phyloP scores from a whole-genome alignment of 371 early-diverging fungal genomes.

The Mucor irregularis region DNA sequence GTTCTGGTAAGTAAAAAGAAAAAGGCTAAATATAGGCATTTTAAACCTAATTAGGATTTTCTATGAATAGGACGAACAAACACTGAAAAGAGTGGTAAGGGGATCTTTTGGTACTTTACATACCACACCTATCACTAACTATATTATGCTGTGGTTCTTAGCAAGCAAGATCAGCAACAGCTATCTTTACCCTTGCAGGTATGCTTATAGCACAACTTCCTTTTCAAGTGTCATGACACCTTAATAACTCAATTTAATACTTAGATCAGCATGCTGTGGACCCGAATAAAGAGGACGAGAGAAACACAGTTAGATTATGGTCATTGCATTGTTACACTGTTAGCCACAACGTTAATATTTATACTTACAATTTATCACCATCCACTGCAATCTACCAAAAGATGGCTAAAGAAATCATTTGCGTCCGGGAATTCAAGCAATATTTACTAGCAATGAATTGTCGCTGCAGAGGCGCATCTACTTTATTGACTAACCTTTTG shows the following conservation, averaged over 20 bases:
- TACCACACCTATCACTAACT: background rate
- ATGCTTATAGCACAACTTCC: too few relatives aligned
- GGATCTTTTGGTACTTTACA: too few relatives aligned
- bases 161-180: slow-evolving; percentile 47
- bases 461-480: slow-evolving; percentile 67
- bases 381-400: slow-evolving; percentile 70
- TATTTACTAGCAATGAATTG: slow-evolving; percentile 68
- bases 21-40: background rate
- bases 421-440: slow-evolving; percentile 74
- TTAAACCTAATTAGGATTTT: too few relatives aligned
- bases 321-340: slow-evolving; percentile 58
- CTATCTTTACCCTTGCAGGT: slow-evolving; percentile 57
- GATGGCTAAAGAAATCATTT: slow-evolving; percentile 66
- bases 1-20: slow-evolving; percentile 45
- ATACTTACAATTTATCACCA: slow-evolving; percentile 68
- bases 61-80: slow-evolving; percentile 30
- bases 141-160: slow-evolving; percentile 16
- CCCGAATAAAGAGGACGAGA: slow-evolving; percentile 55
- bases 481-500: slow-evolving; percentile 70
- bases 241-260: background rate
- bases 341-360: slow-evolving; percentile 58
- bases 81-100: slow-evolving; percentile 47
- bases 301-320: slow-evolving; percentile 66
- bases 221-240: background rate
- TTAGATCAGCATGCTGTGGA: slow-evolving; percentile 47